These are phyloP conservation scores for Vaccinium vitisidaea DNA, from an alignment of 148 eudicot genomes.

Conservation along the genomic window DNA sequence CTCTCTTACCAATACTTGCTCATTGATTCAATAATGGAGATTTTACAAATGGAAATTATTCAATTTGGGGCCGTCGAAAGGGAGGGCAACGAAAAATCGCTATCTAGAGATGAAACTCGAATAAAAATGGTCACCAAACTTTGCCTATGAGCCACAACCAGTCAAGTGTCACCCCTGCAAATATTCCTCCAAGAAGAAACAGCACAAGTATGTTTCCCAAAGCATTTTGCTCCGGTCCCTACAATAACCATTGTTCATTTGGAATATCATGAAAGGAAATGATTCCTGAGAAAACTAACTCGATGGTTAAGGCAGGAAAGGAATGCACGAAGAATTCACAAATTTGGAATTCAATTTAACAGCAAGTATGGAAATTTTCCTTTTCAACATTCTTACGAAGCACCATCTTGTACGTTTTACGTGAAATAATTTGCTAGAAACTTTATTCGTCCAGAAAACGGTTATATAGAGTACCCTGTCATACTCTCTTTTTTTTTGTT, in stretches of 20 bases:
- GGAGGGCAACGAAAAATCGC: background rate
- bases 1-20: background rate
- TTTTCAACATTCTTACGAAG: background rate
- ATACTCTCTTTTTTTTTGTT: background rate
- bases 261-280: background rate
- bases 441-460: background rate
- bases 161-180: constrained; percentile 39
- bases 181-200: constrained; percentile 41
- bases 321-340: background rate
- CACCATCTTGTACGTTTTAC: background rate
- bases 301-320: background rate
- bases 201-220: constrained; percentile 41
- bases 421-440: background rate
- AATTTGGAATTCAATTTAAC: background rate
- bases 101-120: background rate
- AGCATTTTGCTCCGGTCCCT: constrained; percentile 61
- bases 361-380: background rate
- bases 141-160: constrained; percentile 59
- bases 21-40: background rate
- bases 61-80: background rate
- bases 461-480: background rate
- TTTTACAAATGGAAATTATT: background rate
- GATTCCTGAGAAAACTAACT: background rate
- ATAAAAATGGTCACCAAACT: constrained; percentile 31
- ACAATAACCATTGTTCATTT: background rate